phyloP scores from a whole-genome alignment of 345 rosid genomes.

The Brassica rapa region DNA sequence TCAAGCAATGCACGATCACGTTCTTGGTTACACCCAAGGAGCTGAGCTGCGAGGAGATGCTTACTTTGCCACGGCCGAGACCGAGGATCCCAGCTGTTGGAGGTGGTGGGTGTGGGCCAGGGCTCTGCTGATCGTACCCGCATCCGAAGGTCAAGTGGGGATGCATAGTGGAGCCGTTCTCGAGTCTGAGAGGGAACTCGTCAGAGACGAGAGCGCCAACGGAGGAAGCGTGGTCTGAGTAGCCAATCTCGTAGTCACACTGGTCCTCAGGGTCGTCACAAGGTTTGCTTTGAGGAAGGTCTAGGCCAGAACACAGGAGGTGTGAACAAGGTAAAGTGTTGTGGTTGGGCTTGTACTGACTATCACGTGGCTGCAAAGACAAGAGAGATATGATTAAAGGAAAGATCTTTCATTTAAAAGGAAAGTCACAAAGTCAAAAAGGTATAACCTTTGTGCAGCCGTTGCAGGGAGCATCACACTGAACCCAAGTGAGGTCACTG shows the following conservation, averaged over 20 bases:
- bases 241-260: slow-evolving; percentile 76
- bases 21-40: slow-evolving; percentile 50
- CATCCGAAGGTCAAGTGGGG: slow-evolving; percentile 69
- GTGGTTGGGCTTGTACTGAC: slow-evolving; percentile 70
- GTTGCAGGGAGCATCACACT: slow-evolving; percentile 90
- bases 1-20: slow-evolving; percentile 80
- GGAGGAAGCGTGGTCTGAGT: slow-evolving; percentile 81
- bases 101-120: slow-evolving; percentile 56
- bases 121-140: slow-evolving; percentile 67
- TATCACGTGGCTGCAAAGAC: slow-evolving; percentile 53
- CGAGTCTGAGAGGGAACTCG: slow-evolving; percentile 49
- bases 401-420: neutral
- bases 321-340: slow-evolving; percentile 55
- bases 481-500: slow-evolving; percentile 95
- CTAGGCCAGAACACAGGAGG: slow-evolving; percentile 54
- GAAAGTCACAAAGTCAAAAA: neutral
- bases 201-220: slow-evolving; percentile 75
- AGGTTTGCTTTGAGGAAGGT: slow-evolving; percentile 33
- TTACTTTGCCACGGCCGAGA: slow-evolving; percentile 69
- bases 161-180: slow-evolving; percentile 52
- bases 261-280: slow-evolving; percentile 64
- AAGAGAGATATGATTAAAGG: neutral
- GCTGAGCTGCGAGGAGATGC: slow-evolving; percentile 68
- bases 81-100: slow-evolving; percentile 79
- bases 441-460: slow-evolving; percentile 74